Conservation (phyloP, 2,329 filamentous ascomycete species). For the Colletotrichum ledebouriae region DNA sequence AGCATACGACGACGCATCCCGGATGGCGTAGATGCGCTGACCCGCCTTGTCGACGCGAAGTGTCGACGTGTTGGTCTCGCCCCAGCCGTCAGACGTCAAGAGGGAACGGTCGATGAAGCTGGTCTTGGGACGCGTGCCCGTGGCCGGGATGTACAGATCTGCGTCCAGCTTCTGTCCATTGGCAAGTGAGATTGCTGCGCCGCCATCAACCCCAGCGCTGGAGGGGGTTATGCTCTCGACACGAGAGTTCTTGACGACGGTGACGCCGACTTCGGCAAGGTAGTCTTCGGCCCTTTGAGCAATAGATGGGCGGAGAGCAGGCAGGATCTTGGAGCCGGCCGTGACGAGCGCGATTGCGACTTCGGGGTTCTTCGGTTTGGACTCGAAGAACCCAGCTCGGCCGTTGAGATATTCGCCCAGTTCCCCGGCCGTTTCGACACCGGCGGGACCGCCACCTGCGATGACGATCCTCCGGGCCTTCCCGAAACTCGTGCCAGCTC, state of each 20-base stretch:
- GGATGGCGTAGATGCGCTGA: conserved; percentile 60
- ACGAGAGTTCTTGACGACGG: conserved; percentile 56
- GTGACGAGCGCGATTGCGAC: conserved; percentile 61
- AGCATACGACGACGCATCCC: conserved; percentile 57
- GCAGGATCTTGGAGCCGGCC: conserved; percentile 54
- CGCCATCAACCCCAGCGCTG: conserved; percentile 45
- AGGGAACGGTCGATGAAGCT: conserved; percentile 52
- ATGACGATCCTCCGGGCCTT: conserved; percentile 59
- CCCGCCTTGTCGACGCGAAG: conserved; percentile 52
- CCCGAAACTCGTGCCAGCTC: conserved; percentile 55
- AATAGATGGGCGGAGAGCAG: conserved; percentile 54
- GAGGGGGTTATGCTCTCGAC: conserved; percentile 46
- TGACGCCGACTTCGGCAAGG: conserved; percentile 61
- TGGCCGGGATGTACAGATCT: conserved; percentile 64
- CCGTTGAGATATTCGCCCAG: conserved; percentile 66
- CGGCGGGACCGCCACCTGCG: conserved; percentile 64
- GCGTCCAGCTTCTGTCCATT: conserved; percentile 55
- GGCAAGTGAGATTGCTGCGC: conserved; percentile 52
- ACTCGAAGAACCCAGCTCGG: conserved; percentile 53
- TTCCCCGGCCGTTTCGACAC: conserved; percentile 65
- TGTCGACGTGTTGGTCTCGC: conserved; percentile 54
- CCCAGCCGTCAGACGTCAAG: conserved; percentile 52
- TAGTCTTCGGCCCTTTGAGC: conserved; percentile 56
- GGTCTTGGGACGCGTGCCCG: conserved; percentile 58
- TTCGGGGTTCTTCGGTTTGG: conserved; percentile 50